Evolutionary conservation across 2,329 filamentous ascomycete genomes (phyloP), one percentile per base, ranked within the genome.

Genomic region (Trichoderma sp.): DNA sequence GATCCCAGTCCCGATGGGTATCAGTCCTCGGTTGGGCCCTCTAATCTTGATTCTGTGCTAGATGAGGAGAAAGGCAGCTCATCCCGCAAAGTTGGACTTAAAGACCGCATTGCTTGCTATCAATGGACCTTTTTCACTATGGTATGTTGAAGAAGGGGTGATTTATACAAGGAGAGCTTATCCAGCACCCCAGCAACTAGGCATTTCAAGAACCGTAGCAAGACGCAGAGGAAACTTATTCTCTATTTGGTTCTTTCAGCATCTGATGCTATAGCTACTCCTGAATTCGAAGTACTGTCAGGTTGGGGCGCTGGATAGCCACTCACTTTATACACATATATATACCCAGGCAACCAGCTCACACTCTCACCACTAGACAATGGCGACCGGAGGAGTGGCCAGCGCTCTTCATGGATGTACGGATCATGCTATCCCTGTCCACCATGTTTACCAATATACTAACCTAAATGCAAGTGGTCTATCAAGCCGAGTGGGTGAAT

Each of bases 111-210:
- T 75, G 85, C 85, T 56, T 90, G 87, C 76, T 87, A 87, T 77
- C 86, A 86, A 79, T 96, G 94, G 94, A 95, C 93, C 0, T 96
- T 92, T 88, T 96, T 95, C 80, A 94, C 93, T 27, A 88, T 89
- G 75, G 75, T 76, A 74, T 12, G 75, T 38, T 31, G 21, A 16
- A 3, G 60, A 9, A 14, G 24, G 18, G 7, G 60, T 35, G 41
- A 50, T 3, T 38, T 27, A 6, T 27, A 24, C n/a, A 12, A 33
- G 7, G 41, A 45, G 41, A 4, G 41, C 41, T 18, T 45, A 45
- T 45, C 41, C 41, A n/a, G 41, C 41, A n/a, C 41, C 35, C 35
- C 35, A 38, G 35, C 35, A 38, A 38, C 35, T 38, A 16, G 35
- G 35, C 35, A 38, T 1, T 38, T 38, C 35, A 16, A 38, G 35